These are phyloP conservation scores for Histomonas meleagridis DNA, from an alignment of 208 protist species.

Conservation along the genomic window DNA sequence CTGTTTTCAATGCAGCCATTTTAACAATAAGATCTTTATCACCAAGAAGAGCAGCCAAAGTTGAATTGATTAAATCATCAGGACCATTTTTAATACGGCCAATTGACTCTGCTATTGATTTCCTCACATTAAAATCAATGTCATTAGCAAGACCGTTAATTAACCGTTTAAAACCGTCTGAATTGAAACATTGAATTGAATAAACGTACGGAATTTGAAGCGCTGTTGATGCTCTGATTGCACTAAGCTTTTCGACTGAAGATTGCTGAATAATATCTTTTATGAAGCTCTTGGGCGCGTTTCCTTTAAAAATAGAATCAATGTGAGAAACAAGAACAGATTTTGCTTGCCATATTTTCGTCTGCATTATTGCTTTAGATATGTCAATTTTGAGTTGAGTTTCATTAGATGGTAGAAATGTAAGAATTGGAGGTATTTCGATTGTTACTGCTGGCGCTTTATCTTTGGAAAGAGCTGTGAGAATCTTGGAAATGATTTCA, in stretches of 20 bases:
- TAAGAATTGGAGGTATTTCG: background rate
- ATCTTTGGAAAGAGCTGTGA: background rate
- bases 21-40: background rate
- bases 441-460: background rate
- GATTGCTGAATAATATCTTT: background rate
- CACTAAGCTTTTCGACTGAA: background rate
- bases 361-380: no score
- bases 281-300: background rate
- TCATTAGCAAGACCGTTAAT: background rate
- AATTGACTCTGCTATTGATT: background rate
- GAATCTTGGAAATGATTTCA: background rate
- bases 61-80: no score
- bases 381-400: no score
- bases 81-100: background rate
- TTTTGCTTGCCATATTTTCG: slow-evolving; percentile 26
- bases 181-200: no score
- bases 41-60: background rate
- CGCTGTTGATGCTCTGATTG: background rate
- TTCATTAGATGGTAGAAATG: background rate
- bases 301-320: background rate
- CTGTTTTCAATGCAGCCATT: background rate
- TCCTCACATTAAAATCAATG: background rate
- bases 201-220: background rate
- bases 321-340: background rate
- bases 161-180: background rate